Percentiles rank a stretch among this genome's conserved stretches.
Conservation (phyloP, 306 rosid genomes). For the Abrus pulchellus region DNA sequence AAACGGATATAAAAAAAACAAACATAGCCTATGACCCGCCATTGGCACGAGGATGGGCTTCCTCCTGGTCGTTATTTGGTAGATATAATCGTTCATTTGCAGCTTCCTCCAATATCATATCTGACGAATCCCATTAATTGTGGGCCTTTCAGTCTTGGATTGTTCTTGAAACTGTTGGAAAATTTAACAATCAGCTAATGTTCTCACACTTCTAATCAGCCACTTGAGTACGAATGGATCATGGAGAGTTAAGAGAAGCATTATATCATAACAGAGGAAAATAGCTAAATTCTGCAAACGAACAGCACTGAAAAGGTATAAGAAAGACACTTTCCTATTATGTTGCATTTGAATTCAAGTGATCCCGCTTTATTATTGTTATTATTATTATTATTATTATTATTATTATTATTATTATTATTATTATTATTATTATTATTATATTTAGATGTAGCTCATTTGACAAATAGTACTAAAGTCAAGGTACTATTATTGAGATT, state of each 20-base stretch:
- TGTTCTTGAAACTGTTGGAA: conserved; percentile 79
- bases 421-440: neutral
- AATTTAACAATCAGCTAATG: conserved; percentile 15
- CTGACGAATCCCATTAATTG: conserved; percentile 93
- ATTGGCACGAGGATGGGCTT: conserved; percentile 10
- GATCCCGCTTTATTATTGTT: neutral
- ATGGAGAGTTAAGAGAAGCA: neutral
- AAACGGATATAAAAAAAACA: conserved; percentile 18
- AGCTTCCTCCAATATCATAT: conserved; percentile 76
- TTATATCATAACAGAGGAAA: neutral
- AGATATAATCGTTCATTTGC: conserved; percentile 54
- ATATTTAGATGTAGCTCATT: neutral
- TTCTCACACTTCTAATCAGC: neutral
- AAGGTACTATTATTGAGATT: no score
- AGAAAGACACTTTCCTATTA: neutral
- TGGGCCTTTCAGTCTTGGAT: conserved; percentile 86
- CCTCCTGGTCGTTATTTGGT: neutral
- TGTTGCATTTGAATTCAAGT: neutral
- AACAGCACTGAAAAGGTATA: neutral
- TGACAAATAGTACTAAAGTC: no score
- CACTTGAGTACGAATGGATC: neutral
- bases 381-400: neutral
- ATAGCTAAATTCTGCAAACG: conserved; percentile 14
- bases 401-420: neutral
- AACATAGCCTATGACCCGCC: conserved; percentile 26